Evolutionary conservation across 1,284 basidiomycete genomes (phyloP), one percentile per base, ranked within the genome.

Genomic region (Sparassis latifolia): DNA sequence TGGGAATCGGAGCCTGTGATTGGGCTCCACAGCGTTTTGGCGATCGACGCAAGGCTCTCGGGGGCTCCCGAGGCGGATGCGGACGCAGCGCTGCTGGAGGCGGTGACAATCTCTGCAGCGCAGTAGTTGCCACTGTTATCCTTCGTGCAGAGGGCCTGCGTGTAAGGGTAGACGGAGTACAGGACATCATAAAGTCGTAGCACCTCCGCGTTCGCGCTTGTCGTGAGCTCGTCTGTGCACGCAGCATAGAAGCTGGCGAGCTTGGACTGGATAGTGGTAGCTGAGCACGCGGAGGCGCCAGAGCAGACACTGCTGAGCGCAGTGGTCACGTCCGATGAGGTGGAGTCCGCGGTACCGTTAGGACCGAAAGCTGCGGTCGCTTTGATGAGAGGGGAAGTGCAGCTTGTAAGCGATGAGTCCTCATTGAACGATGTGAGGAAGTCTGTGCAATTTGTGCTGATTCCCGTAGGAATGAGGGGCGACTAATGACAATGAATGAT

Each of bases 101-200:
- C 50, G 5, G 48, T 31, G 37, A 51, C 50, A 32, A 61, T 51
- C 35, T 52, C 49, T 42, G 49, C 49, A 41, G 79, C 79, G 63
- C 92, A 95, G 71, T 79, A 95, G 10, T 69, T 65, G 43, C 81
- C 84, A 55, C 65, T 75, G 58, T 82, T 79, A 61, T 87, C 80
- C 74, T 86, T 86, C 45, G 84, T 60, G 71, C 93, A 96, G 43
- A 91, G 63, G 37, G 90, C 84, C 10, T 63, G 58, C 58, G 71
- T 71, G 61, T 94, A 65, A 3, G 92, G 91, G 4, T 66, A 59
- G 47, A 92, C 57, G 54, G 77, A 59, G 73, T 91, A 97, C 42
- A 96, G 71, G 42, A 80, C 72, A 65, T 96, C 93, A 71, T 96
- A 97, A 3, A 79, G 69, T 38, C 67, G 61, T 60, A 80, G 64